Evolutionary conservation across 495 filamentous ascomycete species (phyloP), one percentile per base, ranked within the genome.

Genomic region (Penicillium salamii): DNA sequence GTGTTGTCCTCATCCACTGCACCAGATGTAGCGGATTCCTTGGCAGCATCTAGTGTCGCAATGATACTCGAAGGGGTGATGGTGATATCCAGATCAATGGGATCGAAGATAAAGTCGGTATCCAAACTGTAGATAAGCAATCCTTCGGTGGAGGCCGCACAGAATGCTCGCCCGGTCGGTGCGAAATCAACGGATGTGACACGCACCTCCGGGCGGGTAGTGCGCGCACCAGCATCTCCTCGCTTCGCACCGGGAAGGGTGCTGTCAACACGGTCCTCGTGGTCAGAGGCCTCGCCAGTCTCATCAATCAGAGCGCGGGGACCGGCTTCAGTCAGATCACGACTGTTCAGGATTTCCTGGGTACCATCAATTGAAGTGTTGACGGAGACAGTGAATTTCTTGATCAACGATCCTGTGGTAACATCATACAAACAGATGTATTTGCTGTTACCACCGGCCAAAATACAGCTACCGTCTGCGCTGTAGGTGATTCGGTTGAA

Each of bases 351-450:
- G 72, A 91, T 93, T 67, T 97, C 93, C 58, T 96, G 92, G 1
- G 95, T 97, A 9, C 93, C 93, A 20, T 96, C 91, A 5, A 98
- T 76, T 13, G 91, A 92, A 3, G 95, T 78, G 65, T 98, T 98
- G 63, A 95, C 81, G 34, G 89, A 93, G 49, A 97, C 90, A 1
- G 91, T 96, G 61, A 85, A 97, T 54, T 96, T 96, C 57, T 92
- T 95, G 46, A 96, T 71, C n/a, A 98, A 74, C 3, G 89, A 88
- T 58, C 91, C 90, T 3, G 91, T 92, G 35, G 79, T 78, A 18
- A 93, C 88, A 41, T 93, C 90, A 66, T 98, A 98, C 45, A 98
- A 73, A 61, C 95, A 97, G 23, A 98, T 95, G 61, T 90, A 96
- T 71, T 97, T 98, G 81, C 89, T 96, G 68, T 91, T 96, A 5